phyloP scores from a whole-genome alignment of 2,329 filamentous ascomycete species.

The Penicillium vulpinum region DNA sequence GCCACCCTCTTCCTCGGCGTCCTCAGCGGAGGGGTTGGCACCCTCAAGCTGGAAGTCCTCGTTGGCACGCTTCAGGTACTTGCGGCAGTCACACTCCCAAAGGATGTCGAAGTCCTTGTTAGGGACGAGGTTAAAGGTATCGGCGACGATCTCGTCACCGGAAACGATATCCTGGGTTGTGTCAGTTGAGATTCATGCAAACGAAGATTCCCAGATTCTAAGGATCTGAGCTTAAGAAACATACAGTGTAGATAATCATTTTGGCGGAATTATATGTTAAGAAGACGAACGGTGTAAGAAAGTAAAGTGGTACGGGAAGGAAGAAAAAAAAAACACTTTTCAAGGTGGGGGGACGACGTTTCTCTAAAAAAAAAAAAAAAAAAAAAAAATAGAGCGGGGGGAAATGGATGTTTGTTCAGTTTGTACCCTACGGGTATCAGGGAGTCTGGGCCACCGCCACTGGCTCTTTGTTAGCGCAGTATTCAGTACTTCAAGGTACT shows the following conservation, averaged over 20 bases:
- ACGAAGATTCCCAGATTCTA: neutral
- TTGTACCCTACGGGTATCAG: neutral
- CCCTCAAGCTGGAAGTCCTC: conserved; percentile 67
- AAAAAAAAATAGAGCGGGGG: conserved; percentile 5
- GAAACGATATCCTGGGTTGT: conserved; percentile 74
- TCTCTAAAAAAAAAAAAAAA: conserved; percentile 13
- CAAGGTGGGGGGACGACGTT: conserved; percentile 32
- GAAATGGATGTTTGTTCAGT: conserved; percentile 20
- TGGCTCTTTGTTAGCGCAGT: neutral
- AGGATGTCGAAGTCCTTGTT: conserved; percentile 71
- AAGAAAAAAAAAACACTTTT: conserved; percentile 28
- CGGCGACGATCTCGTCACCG: conserved; percentile 94
- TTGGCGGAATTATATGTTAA: conserved; percentile 47
- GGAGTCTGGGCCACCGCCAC: conserved; percentile 6
- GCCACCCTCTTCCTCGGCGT: conserved; percentile 66
- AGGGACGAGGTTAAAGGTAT: conserved; percentile 71
- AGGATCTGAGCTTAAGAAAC: conserved; percentile 1
- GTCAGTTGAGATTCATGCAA: conserved; percentile 13
- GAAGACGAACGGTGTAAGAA: conserved; percentile 19
- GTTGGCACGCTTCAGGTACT: conserved; percentile 72
- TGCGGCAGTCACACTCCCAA: conserved; percentile 89
- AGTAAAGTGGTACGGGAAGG: conserved; percentile 23
- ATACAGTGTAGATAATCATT: conserved; percentile 74
- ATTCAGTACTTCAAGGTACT: neutral
- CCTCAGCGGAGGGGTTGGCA: conserved; percentile 96